These are phyloP conservation scores for Eurotiales sp. DNA, from an alignment of 2,329 filamentous ascomycete genomes.

Conservation along the genomic window DNA sequence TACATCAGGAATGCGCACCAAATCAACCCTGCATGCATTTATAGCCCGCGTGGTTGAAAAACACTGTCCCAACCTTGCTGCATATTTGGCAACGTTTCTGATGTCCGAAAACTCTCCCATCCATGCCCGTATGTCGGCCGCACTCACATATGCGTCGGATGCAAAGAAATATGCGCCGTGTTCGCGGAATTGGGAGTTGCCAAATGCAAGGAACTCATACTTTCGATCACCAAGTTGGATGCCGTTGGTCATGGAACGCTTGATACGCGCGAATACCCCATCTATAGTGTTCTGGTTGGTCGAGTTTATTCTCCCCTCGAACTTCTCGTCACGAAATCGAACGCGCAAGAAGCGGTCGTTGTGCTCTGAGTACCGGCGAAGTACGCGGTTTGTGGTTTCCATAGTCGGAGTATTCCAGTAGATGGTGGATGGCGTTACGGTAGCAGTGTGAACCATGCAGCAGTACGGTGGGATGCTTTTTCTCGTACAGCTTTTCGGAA, in stretches of 20 bases:
- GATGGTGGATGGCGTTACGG: slow-evolving; percentile 79
- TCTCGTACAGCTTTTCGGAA: slow-evolving; percentile 44
- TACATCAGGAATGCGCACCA: slow-evolving; percentile 65
- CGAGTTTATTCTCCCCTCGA: slow-evolving; percentile 58
- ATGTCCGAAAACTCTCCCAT: slow-evolving; percentile 87
- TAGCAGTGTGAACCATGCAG: slow-evolving; percentile 68
- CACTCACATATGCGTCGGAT: slow-evolving; percentile 61
- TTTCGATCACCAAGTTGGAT: slow-evolving; percentile 76
- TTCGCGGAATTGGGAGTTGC: slow-evolving; percentile 91
- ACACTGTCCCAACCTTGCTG: slow-evolving; percentile 85
- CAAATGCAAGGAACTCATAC: slow-evolving; percentile 89
- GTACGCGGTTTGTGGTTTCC: slow-evolving; percentile 83
- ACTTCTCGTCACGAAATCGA: slow-evolving; percentile 80
- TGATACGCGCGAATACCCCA: slow-evolving; percentile 70
- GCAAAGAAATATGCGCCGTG: slow-evolving; percentile 92
- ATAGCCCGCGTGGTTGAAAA: slow-evolving; percentile 89
- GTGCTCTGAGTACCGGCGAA: slow-evolving; percentile 65
- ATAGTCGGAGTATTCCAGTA: slow-evolving; percentile 72
- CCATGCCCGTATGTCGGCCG: slow-evolving; percentile 73
- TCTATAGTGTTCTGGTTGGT: slow-evolving; percentile 57
- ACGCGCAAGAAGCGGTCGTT: slow-evolving; percentile 82
- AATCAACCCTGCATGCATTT: slow-evolving; percentile 56
- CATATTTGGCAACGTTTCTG: slow-evolving; percentile 79
- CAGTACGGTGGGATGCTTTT: slow-evolving; percentile 67
- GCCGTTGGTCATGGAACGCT: slow-evolving; percentile 68